phyloP scores from a whole-genome alignment of 2,329 filamentous ascomycete species.

The Colletotrichum tanaceti region DNA sequence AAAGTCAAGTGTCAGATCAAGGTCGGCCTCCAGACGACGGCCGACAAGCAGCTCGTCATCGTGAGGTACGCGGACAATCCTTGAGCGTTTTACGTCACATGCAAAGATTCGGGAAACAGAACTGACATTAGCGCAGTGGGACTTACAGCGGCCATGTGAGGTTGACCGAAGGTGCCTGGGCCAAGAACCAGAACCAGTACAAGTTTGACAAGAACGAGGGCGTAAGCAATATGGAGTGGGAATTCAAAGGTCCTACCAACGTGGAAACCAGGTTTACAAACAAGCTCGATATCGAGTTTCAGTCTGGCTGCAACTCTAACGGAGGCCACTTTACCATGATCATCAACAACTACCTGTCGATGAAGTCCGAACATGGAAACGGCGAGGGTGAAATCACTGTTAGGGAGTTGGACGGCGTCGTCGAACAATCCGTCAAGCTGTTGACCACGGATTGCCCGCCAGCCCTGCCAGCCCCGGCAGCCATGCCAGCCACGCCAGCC shows the following conservation, averaged over 20 bases:
- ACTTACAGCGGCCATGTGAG: conserved; percentile 2
- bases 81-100: not conserved
- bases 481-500: too few species aligned
- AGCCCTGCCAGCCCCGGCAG: too few species aligned
- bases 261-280: not conserved
- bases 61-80: not conserved
- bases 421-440: conserved; percentile 7
- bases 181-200: conserved; percentile 19
- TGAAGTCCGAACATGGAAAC: not conserved
- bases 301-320: conserved; percentile 10
- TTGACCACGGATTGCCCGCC: not conserved
- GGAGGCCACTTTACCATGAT: conserved; percentile 8
- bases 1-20: not conserved
- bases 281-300: not conserved
- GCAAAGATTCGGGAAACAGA: not conserved
- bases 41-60: not conserved
- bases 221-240: conserved; percentile 1
- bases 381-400: conserved; percentile 9
- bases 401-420: not conserved
- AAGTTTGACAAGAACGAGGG: conserved; percentile 1
- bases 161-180: conserved; percentile 9
- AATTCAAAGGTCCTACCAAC: not conserved
- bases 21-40: conserved; percentile 3
- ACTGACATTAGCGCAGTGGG: not conserved
- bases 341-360: conserved; percentile 5